Evolutionary conservation across 1,139 yeast species (phyloP).

Genomic region (Pneumocystis canis): DNA sequence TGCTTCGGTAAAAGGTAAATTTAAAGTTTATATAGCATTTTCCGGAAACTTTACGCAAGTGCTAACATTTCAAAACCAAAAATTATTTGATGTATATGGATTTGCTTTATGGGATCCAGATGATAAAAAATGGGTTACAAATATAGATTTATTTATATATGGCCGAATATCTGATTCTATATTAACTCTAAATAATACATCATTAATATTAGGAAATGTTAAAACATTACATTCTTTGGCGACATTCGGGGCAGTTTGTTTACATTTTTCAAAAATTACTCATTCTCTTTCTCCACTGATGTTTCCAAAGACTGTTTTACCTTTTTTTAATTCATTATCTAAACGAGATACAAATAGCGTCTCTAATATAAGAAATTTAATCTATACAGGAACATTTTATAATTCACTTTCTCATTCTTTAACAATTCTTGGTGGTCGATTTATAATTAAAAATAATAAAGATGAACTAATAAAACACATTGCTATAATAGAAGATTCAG

Average conservation of each 20-base stretch:
- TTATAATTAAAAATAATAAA: background rate
- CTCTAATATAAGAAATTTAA: background rate
- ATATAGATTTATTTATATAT: conserved; percentile 8
- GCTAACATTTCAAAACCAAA: conserved; percentile 8
- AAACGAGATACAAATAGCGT: background rate
- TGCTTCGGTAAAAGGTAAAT: conserved; percentile 23
- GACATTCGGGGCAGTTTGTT: conserved; percentile 12
- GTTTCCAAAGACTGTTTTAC: background rate
- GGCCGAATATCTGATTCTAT: conserved; percentile 11
- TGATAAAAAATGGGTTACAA: conserved; percentile 19
- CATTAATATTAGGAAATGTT: conserved; percentile 13
- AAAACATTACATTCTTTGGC: conserved; percentile 6
- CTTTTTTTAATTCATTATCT: background rate
- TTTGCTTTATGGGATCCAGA: conserved; percentile 21
- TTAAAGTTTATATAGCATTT: conserved; percentile 26
- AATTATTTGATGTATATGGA: conserved; percentile 14
- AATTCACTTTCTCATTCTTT: conserved; percentile 5
- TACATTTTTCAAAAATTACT: conserved; percentile 5
- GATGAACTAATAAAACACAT: conserved; percentile 5
- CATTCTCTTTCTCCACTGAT: background rate
- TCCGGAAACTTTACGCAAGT: conserved; percentile 15
- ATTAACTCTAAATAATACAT: conserved; percentile 1
- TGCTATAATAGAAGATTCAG: conserved; percentile 5
- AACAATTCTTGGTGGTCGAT: conserved; percentile 9
- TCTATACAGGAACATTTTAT: conserved; percentile 7